phyloP scores from a whole-genome alignment of 306 rosid species.

The Ochetophila trinervis region DNA sequence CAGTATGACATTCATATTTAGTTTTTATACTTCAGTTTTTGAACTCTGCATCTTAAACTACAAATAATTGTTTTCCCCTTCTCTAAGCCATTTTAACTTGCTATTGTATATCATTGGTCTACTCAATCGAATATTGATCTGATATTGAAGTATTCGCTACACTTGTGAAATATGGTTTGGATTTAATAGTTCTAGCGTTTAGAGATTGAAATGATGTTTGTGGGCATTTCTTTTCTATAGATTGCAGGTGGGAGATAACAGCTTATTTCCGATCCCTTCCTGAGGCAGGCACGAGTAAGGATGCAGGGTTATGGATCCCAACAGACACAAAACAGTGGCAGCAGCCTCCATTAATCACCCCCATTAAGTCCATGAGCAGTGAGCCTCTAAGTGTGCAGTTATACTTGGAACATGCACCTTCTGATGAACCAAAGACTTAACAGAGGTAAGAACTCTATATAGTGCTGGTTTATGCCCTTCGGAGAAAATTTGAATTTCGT shows the following conservation, averaged over 20 bases:
- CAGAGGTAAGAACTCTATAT: too few relatives aligned
- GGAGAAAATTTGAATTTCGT: too few relatives aligned
- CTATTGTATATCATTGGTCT: slow-evolving; percentile 12
- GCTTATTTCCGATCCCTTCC: slow-evolving; percentile 71
- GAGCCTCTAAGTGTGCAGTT: slow-evolving; percentile 73
- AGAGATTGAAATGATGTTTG: background rate
- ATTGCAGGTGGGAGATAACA: slow-evolving; percentile 69
- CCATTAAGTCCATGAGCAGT: slow-evolving; percentile 11
- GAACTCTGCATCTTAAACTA: background rate
- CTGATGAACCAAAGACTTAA: slow-evolving; percentile 41
- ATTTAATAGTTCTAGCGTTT: slow-evolving; percentile 9
- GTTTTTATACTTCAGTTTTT: slow-evolving; percentile 2
- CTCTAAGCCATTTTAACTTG: background rate
- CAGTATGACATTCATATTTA: background rate
- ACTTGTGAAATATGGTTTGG: slow-evolving; percentile 14
- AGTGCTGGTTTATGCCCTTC: too few relatives aligned
- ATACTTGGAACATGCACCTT: slow-evolving; percentile 77
- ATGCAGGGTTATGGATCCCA: slow-evolving; percentile 70
- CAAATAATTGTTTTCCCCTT: background rate
- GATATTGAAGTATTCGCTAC: slow-evolving; percentile 8
- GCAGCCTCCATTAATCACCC: slow-evolving; percentile 46
- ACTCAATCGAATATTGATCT: background rate
- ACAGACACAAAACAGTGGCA: slow-evolving; percentile 81
- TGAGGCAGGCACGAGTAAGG: slow-evolving; percentile 44
- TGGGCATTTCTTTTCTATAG: background rate